Conservation (phyloP, 352 stramenopile genomes). For the Globisporangium mamillatum region DNA sequence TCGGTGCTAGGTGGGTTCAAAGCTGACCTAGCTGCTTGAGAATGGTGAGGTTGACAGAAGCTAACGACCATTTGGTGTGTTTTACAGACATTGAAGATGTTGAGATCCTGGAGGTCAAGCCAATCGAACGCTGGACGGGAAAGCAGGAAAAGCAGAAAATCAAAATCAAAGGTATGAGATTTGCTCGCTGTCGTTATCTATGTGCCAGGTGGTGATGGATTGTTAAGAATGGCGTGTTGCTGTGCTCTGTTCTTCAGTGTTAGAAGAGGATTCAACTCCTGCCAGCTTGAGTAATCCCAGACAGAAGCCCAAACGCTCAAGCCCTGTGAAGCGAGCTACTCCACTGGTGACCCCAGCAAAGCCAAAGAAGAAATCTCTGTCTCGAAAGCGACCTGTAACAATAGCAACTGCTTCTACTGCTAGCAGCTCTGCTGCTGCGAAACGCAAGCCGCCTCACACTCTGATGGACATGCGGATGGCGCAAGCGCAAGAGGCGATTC, state of each 20-base stretch:
- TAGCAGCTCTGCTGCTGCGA: slow-evolving; percentile 8
- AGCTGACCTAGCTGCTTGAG: background rate
- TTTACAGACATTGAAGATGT: background rate
- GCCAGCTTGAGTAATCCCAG: background rate
- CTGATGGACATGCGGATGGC: slow-evolving; percentile 19
- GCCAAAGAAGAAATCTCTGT: background rate
- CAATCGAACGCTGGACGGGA: background rate
- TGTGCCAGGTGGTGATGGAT: background rate
- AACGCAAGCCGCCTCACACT: slow-evolving; percentile 6
- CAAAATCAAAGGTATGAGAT: background rate
- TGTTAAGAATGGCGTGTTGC: background rate
- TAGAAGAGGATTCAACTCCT: background rate
- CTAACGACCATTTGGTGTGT: background rate
- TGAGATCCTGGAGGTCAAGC: background rate
- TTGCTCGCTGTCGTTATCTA: background rate
- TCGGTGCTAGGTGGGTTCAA: background rate
- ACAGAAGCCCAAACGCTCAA: background rate
- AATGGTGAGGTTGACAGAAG: background rate
- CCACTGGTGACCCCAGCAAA: background rate
- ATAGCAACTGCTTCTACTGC: background rate
- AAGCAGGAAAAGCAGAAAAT: background rate
- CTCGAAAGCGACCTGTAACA: background rate
- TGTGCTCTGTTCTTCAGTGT: background rate
- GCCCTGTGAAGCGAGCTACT: background rate
- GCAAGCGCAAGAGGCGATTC: slow-evolving; percentile 18